Conservation (phyloP, 2,329 filamentous ascomycete species). For the Acrocalymma vagum region DNA sequence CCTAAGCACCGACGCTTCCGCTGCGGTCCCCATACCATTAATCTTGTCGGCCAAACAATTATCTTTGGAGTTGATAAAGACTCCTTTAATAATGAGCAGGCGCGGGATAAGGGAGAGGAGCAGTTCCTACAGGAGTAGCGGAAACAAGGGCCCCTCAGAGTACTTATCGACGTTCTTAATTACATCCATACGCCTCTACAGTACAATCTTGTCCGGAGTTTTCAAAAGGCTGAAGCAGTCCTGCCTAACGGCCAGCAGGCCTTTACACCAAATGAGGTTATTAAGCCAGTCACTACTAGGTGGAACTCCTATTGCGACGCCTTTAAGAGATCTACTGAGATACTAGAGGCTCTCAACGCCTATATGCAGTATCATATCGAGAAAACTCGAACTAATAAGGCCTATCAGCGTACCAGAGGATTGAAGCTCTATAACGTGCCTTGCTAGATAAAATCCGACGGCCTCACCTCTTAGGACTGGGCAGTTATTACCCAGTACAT, state of each 20-base stretch:
- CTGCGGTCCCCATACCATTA: constrained; percentile 1
- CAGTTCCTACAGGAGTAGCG: constrained; percentile 4
- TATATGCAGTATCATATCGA: constrained; percentile 1
- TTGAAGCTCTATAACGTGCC: neutral
- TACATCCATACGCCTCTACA: constrained; percentile 4
- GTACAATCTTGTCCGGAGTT: neutral
- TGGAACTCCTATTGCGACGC: constrained; percentile 4
- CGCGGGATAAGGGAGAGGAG: constrained; percentile 5
- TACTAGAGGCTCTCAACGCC: neutral
- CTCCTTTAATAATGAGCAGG: neutral
- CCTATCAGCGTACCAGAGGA: neutral
- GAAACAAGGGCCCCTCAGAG: neutral
- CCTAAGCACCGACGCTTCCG: neutral
- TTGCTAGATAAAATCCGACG: neutral
- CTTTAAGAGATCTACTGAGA: constrained; percentile 2
- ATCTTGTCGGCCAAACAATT: constrained; percentile 5
- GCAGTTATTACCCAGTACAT: constrained; percentile 3
- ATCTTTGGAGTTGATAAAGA: constrained; percentile 6
- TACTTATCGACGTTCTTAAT: constrained; percentile 6
- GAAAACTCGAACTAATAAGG: neutral
- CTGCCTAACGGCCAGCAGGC: no score
- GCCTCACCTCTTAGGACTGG: constrained; percentile 5
- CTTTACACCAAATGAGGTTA: neutral
- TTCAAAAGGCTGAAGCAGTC: constrained; percentile 1
- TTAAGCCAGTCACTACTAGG: constrained; percentile 6